Evolutionary conservation across 768 basidiomycete species (phyloP), one percentile per base, ranked within the genome.

Genomic region (Phanerodontia chrysosporium): DNA sequence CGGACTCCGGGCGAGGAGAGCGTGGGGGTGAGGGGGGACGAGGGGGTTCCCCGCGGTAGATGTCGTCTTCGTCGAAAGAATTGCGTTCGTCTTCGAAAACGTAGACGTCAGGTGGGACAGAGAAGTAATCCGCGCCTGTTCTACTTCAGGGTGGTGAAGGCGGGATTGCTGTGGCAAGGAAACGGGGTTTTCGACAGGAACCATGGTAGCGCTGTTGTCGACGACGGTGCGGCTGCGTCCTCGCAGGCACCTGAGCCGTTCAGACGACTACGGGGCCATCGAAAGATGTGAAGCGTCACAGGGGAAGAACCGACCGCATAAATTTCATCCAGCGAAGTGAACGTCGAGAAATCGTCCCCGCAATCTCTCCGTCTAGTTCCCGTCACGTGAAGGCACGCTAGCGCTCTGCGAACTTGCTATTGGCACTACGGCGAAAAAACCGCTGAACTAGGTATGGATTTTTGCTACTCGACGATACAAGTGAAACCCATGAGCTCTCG

Each of bases 1-100:
- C 60, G 48, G 64, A 72, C 51, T 55, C 69, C 60, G 59, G 69
- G 54, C 65, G 65, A 28, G 62, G 65, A 16, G 65, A 70, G 62
- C 61, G 66, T 39, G 73, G 67, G 4, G 70, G 70, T 16, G 71
- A 62, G 18, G 56, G 28, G 10, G 56, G 56, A 12, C 28, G 21
- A 16, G 56, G 75, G 24, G 73, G 74, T 25, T 76, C 75, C 24
- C 85, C 87, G 62, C 86, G 80, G 67, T 84, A 87, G 61, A 88
- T 86, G 66, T 88, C 85, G 32, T 74, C 68, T 45, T 76, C 73
- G n/a, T 67, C 66, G 30, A 65, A 68, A 10, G 16, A 18, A 18
- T 42, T 42, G 48, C 65, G 45, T 16, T 57, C 21, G 35, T 63
- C 62, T 4, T 63, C 62, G 36, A 63, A 57, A 13, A 45, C 39